Evolutionary conservation across 2,329 filamentous ascomycete species (phyloP), one percentile per base, ranked within the genome.

Genomic region (Fusarium heterosporum): DNA sequence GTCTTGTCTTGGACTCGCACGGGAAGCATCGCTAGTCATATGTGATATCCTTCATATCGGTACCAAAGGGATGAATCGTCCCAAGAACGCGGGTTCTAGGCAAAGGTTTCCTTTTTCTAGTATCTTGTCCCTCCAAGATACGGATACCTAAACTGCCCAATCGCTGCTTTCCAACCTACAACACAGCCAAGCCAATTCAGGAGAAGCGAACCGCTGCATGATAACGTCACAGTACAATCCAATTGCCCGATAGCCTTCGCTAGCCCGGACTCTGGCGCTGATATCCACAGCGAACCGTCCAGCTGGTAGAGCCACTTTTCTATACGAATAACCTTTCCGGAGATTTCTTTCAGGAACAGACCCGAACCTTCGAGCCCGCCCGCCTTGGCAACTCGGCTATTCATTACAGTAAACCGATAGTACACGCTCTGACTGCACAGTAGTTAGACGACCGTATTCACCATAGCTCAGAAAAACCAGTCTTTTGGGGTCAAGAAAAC

Each of bases 251-350:
- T 59, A 70, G 58, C 66, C 46, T 42, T 55, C 45, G 53, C 42
- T 71, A 69, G 61, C 54, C 53, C 46, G 56, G 45, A 56, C 29
- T 61, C 45, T 61, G 61, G 29, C 46, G 54, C 36, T 46, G 42
- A 69, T 64, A 62, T 36, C 69, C 67, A 72, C 69, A 43, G n/a
- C 49, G 68, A 72, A 72, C 69, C 69, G 54, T 55, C 51, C 65
- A 59, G 59, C 55, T 66, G 69, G 69, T 61, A 55, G 66, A 45
- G 50, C 52, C 61, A 49, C 61, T 63, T 63, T 55, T 45, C 22
- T 51, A 69, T 66, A 62, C 52, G 61, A 59, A 69, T 62, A 68
- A 69, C 65, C 51, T 42, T 57, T 22, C 45, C 66, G 61, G 62
- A 66, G 65, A 69, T 58, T 66, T 66, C 50, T 62, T 54, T 45